These are phyloP conservation scores for Diplodia intermedia DNA, from an alignment of 2,329 filamentous ascomycete species.

Conservation along the genomic window DNA sequence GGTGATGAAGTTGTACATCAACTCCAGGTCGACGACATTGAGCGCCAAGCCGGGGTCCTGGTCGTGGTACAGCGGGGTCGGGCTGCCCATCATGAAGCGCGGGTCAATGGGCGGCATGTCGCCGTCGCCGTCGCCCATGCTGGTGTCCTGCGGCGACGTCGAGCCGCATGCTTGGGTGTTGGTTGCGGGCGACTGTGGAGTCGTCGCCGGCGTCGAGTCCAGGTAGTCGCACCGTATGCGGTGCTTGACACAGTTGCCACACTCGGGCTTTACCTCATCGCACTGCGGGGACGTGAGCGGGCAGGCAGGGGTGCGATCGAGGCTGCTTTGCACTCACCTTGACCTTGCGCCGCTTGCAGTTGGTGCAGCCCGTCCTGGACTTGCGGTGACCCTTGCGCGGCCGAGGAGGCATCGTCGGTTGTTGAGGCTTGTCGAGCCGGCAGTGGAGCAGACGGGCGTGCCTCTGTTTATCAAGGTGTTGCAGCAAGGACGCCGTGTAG, in stretches of 20 bases:
- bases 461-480: neutral
- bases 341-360: conserved; percentile 29
- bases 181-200: neutral
- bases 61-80: conserved; percentile 31
- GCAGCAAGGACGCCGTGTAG: neutral
- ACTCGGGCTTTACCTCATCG: conserved; percentile 42
- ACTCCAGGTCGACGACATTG: conserved; percentile 37
- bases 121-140: neutral
- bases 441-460: neutral
- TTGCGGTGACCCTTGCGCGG: conserved; percentile 29
- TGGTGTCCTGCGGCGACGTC: neutral
- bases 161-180: conserved; percentile 3
- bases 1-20: conserved; percentile 44
- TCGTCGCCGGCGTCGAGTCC: neutral
- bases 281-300: conserved; percentile 36
- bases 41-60: neutral
- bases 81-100: conserved; percentile 36
- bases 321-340: conserved; percentile 17
- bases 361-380: conserved; percentile 21
- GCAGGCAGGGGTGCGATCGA: neutral
- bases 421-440: conserved; percentile 2
- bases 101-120: conserved; percentile 31
- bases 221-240: conserved; percentile 40
- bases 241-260: conserved; percentile 44
- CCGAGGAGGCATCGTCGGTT: conserved; percentile 19